Evolutionary conservation across 345 rosid genomes (phyloP).

Genomic region (Moringa oleifera): DNA sequence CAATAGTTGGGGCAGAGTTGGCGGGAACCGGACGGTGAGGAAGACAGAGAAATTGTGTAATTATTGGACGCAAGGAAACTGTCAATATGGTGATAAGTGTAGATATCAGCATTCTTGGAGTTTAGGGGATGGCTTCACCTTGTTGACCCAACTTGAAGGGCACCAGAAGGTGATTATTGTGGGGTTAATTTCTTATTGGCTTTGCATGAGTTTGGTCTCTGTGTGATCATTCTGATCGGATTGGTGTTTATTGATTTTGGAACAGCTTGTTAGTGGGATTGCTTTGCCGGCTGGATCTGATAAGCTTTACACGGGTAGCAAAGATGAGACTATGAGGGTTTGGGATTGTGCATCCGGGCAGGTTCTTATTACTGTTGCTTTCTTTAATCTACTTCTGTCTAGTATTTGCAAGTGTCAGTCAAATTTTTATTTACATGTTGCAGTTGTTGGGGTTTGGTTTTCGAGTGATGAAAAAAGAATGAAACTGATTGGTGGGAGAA

Average conservation of each 20-base stretch:
- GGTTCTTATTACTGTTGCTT: slow-evolving; percentile 35
- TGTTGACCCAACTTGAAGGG: slow-evolving; percentile 83
- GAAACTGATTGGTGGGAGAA: too few species aligned
- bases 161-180: slow-evolving; percentile 57
- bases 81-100: slow-evolving; percentile 73
- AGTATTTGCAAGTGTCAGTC: background rate
- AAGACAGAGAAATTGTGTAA: slow-evolving; percentile 74
- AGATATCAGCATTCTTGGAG: slow-evolving; percentile 90
- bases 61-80: slow-evolving; percentile 84
- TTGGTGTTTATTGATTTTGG: slow-evolving; percentile 10
- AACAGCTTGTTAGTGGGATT: slow-evolving; percentile 80
- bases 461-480: too few species aligned
- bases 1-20: slow-evolving; percentile 53
- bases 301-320: slow-evolving; percentile 87
- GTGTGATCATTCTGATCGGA: background rate
- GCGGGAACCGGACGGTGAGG: slow-evolving; percentile 42
- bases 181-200: too few species aligned
- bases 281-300: slow-evolving; percentile 78
- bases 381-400: background rate
- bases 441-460: too few species aligned
- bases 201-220: background rate
- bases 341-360: slow-evolving; percentile 98
- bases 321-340: slow-evolving; percentile 74
- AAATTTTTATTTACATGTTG: too few species aligned
- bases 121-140: slow-evolving; percentile 63